Conservation (phyloP, 1,284 basidiomycete genomes). For the Xanthoconium separans region DNA sequence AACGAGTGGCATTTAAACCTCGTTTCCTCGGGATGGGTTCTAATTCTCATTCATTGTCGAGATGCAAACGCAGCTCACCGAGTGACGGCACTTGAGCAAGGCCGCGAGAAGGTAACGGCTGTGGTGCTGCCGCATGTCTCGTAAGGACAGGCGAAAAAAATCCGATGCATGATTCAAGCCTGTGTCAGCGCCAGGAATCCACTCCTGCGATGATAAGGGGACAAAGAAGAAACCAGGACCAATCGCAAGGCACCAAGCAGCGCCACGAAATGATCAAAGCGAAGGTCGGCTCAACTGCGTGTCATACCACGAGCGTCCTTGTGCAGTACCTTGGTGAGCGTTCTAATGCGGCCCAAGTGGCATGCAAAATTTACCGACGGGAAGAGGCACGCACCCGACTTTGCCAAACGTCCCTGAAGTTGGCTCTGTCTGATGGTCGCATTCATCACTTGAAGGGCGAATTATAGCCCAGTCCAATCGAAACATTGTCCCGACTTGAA, state of each 20-base stretch:
- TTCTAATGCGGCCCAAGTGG: not conserved
- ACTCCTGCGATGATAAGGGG: not conserved
- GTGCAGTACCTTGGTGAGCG: not conserved
- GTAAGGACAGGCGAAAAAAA: not conserved
- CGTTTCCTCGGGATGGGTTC: not conserved
- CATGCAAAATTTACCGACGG: not conserved
- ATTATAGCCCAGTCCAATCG: not conserved
- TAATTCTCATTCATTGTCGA: not conserved
- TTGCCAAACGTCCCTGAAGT: not conserved
- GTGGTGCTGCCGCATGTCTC: not conserved
- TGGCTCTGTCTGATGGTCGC: not conserved
- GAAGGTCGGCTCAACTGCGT: not conserved
- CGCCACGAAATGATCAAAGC: not conserved
- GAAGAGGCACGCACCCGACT: not conserved
- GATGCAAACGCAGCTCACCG: not conserved
- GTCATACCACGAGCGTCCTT: not conserved
- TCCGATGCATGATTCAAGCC: not conserved
- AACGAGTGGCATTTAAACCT: not conserved
- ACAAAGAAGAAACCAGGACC: not conserved
- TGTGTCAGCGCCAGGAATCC: not conserved
- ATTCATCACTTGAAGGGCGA: not conserved
- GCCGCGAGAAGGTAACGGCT: not conserved
- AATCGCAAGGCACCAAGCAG: not conserved
- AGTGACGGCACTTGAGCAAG: not conserved
- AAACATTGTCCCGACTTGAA: too few relatives aligned